A percentile compares a stretch with the other conserved stretches of the same genome.
phyloP scores from a whole-genome alignment of 139 green algal species.

The Astrephomene gubernaculifera region DNA sequence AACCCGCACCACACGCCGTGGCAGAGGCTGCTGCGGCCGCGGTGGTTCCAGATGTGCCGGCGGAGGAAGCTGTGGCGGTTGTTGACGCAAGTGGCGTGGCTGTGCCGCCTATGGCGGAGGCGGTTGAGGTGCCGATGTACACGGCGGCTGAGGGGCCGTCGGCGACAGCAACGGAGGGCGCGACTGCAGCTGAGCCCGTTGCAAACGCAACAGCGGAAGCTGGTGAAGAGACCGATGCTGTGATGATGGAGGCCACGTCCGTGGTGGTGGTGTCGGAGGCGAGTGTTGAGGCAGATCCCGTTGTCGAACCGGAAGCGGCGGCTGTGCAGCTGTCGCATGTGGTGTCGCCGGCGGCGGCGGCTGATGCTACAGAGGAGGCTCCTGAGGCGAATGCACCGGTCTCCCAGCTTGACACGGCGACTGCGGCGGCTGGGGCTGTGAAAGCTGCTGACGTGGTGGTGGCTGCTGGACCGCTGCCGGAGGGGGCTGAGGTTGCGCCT shows the following conservation, averaged over 20 bases:
- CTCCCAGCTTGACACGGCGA: background rate
- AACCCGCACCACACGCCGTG: background rate
- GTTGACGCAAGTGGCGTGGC: no score
- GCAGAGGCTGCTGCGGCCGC: background rate
- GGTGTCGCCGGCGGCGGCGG: background rate
- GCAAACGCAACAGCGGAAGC: no score
- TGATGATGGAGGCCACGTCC: no score
- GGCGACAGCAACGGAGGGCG: no score
- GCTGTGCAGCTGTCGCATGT: background rate
- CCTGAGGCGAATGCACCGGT: background rate
- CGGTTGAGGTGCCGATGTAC: no score
- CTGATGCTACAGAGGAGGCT: background rate
- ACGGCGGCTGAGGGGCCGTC: no score
- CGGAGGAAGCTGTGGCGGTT: no score
- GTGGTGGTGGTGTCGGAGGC: no score
- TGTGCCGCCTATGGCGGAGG: no score
- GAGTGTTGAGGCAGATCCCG: background rate
- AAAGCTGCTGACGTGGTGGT: background rate
- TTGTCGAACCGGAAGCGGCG: background rate
- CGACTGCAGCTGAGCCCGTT: background rate
- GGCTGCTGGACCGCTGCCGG: background rate
- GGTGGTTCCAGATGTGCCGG: background rate
- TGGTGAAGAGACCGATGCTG: background rate
- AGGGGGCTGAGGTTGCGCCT: background rate
- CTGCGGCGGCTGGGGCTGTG: background rate